Percentiles rank a stretch among this genome's conserved stretches.
Evolutionary conservation across 2,329 filamentous ascomycete genomes (phyloP).

Genomic region (Lachnellula willkommii): DNA sequence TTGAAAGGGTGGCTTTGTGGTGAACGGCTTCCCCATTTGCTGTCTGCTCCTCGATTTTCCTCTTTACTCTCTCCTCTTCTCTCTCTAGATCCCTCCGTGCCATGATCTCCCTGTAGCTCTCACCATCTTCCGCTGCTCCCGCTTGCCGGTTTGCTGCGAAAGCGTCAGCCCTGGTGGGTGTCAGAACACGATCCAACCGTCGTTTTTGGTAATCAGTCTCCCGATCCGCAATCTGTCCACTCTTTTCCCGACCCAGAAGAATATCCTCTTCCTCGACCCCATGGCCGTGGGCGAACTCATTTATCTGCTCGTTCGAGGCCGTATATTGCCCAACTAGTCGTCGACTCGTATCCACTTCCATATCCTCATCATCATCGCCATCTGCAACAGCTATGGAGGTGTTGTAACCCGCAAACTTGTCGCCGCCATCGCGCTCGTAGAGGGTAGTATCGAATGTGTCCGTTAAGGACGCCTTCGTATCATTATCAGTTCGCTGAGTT

Average conservation of each 20-base stretch:
- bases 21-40: constrained; percentile 55
- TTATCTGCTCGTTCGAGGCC: constrained; percentile 83
- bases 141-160: constrained; percentile 72
- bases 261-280: constrained; percentile 92
- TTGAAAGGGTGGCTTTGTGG: constrained; percentile 65
- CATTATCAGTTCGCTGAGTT: constrained; percentile 74
- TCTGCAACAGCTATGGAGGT: constrained; percentile 77
- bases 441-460: constrained; percentile 84
- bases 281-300: constrained; percentile 81
- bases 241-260: constrained; percentile 77
- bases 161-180: constrained; percentile 78
- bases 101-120: constrained; percentile 89
- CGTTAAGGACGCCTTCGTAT: constrained; percentile 85
- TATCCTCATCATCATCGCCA: constrained; percentile 73
- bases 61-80: constrained; percentile 83
- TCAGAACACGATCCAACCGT: constrained; percentile 80
- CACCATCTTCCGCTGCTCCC: constrained; percentile 62
- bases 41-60: constrained; percentile 67
- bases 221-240: constrained; percentile 82
- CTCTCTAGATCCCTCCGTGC: constrained; percentile 82
- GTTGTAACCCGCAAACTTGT: constrained; percentile 87
- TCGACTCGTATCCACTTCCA: constrained; percentile 69
- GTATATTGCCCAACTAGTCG: constrained; percentile 93
- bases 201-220: constrained; percentile 98
- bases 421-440: constrained; percentile 70